Percentiles rank a stretch among this genome's conserved stretches.
Conservation (phyloP, 2,329 filamentous ascomycete genomes). For the Metarhizium sp. region DNA sequence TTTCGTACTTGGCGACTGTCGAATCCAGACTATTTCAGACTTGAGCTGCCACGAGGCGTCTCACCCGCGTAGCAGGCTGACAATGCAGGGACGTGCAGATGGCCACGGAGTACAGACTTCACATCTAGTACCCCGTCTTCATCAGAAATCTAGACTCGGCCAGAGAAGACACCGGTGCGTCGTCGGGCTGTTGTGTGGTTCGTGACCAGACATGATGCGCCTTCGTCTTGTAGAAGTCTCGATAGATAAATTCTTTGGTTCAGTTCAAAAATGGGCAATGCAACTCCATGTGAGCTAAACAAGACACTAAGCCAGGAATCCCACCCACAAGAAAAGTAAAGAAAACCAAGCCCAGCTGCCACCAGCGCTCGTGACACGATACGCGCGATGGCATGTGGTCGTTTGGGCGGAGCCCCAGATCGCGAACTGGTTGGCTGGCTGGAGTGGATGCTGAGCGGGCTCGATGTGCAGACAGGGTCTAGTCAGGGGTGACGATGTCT, state of each 20-base stretch:
- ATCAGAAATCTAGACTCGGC: neutral
- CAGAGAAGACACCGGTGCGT: neutral
- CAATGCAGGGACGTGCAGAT: too few relatives aligned
- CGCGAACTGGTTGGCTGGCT: constrained; percentile 8
- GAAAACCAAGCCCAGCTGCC: neutral
- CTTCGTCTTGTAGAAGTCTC: too few relatives aligned
- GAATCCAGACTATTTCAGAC: too few relatives aligned
- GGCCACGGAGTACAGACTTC: too few relatives aligned
- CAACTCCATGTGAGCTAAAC: too few relatives aligned
- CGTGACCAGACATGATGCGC: neutral
- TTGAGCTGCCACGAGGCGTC: too few relatives aligned
- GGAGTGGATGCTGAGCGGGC: constrained; percentile 2
- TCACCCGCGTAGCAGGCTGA: too few relatives aligned
- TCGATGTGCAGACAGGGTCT: constrained; percentile 7
- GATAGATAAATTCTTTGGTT: too few relatives aligned
- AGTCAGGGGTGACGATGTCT: constrained; percentile 11
- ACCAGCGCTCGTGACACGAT: constrained; percentile 1
- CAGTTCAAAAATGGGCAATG: too few relatives aligned
- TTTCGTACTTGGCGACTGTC: too few relatives aligned
- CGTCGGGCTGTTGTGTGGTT: neutral
- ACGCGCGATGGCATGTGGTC: constrained; percentile 7
- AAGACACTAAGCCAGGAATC: neutral
- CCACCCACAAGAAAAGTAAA: neutral
- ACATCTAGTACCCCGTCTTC: too few relatives aligned
- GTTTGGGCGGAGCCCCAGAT: constrained; percentile 5